Conservation (phyloP, 495 filamentous ascomycete species). For the Friedmanniomyces endolithicus region DNA sequence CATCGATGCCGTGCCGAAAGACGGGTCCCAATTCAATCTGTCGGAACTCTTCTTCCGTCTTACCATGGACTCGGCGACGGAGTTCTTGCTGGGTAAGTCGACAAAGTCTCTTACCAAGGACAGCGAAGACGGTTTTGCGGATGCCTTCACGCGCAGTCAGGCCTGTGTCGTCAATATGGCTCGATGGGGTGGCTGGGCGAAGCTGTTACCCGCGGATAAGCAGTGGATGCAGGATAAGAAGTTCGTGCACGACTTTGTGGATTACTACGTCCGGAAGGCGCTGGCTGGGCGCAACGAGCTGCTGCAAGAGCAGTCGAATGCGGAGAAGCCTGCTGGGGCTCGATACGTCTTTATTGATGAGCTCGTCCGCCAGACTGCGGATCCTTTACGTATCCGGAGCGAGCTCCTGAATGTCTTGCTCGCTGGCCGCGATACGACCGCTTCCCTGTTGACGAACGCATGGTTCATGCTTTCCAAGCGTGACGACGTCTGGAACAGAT, state of each 20-base stretch:
- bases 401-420: constrained; percentile 31
- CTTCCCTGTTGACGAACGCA: constrained; percentile 27
- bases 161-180: constrained; percentile 10
- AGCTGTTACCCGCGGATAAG: constrained; percentile 8
- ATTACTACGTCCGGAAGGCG: constrained; percentile 31
- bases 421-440: constrained; percentile 35
- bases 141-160: constrained; percentile 14
- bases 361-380: constrained; percentile 28
- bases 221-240: constrained; percentile 14
- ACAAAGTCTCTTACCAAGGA: constrained; percentile 30
- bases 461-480: constrained; percentile 23
- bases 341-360: constrained; percentile 31
- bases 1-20: constrained; percentile 34
- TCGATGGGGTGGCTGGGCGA: constrained; percentile 8
- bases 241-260: constrained; percentile 39
- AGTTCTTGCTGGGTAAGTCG: constrained; percentile 58
- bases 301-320: constrained; percentile 10
- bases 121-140: constrained; percentile 15
- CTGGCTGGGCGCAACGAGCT: constrained; percentile 11
- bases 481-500: constrained; percentile 23
- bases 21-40: constrained; percentile 46
- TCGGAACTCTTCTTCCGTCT: constrained; percentile 53
- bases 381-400: constrained; percentile 25
- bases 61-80: constrained; percentile 58
- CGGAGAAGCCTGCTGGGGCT: constrained; percentile 13